A percentile compares a stretch with the other conserved stretches of the same genome.
These are phyloP conservation scores for Dactylorhiza incarnata DNA, from an alignment of 106 monocot species.

Conservation along the genomic window DNA sequence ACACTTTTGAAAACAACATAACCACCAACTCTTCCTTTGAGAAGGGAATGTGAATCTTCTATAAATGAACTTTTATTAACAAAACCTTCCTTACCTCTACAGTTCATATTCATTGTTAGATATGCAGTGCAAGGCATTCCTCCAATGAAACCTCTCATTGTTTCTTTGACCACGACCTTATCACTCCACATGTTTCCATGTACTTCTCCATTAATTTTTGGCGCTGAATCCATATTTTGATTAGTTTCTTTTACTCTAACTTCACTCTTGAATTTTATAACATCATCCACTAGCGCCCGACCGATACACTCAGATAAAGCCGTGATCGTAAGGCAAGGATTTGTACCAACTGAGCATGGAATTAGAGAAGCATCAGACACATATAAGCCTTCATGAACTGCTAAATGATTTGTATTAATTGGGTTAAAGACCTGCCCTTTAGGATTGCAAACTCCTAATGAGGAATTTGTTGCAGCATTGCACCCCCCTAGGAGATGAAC, in stretches of 20 bases:
- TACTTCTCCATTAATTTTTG: not conserved
- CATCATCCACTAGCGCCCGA: slow-evolving; percentile 17
- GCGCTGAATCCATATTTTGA: not conserved
- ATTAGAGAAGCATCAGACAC: slow-evolving; percentile 34
- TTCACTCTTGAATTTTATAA: slow-evolving; percentile 14
- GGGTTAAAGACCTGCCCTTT: slow-evolving; percentile 18
- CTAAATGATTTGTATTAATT: not conserved
- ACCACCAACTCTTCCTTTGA: slow-evolving; percentile 31
- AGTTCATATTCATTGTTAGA: slow-evolving; percentile 24
- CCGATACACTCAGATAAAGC: slow-evolving; percentile 21
- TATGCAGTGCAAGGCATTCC: slow-evolving; percentile 37
- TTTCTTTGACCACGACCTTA: slow-evolving; percentile 24
- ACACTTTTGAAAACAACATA: slow-evolving; percentile 18
- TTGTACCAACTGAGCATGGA: slow-evolving; percentile 34
- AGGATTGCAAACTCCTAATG: slow-evolving; percentile 22
- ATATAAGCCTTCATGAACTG: slow-evolving; percentile 29
- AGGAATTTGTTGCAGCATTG: slow-evolving; percentile 24
- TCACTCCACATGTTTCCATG: not conserved
- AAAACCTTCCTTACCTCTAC: not conserved
- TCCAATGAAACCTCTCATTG: slow-evolving; percentile 28
- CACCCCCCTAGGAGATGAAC: slow-evolving; percentile 42
- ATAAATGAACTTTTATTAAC: not conserved
- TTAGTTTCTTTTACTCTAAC: not conserved
- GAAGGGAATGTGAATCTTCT: slow-evolving; percentile 5
- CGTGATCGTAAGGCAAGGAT: slow-evolving; percentile 29